Evolutionary conservation across 1,284 basidiomycete genomes (phyloP).

Genomic region (Trichosporon ovoides): DNA sequence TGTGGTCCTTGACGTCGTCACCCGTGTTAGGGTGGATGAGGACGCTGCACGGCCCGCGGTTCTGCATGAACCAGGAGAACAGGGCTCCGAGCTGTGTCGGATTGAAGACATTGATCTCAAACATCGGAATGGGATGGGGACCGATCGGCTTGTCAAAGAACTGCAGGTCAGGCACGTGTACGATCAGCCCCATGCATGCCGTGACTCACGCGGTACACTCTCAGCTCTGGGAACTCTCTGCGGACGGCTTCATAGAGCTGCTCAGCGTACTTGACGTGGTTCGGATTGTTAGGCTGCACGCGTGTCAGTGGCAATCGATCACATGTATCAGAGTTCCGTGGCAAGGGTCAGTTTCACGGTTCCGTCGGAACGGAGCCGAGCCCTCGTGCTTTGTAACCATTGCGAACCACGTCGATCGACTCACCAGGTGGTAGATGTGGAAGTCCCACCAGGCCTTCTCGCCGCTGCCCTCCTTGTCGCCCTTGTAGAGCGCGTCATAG

Average conservation of each 20-base stretch:
- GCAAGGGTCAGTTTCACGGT: neutral
- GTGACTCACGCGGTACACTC: slow-evolving; percentile 18
- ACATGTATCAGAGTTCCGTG: neutral
- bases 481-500: slow-evolving; percentile 20
- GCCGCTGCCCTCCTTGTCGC: neutral
- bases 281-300: slow-evolving; percentile 22
- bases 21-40: slow-evolving; percentile 68
- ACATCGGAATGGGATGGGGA: slow-evolving; percentile 58
- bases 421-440: slow-evolving; percentile 22
- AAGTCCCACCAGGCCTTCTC: slow-evolving; percentile 22
- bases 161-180: slow-evolving; percentile 5
- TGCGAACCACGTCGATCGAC: neutral
- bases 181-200: no score
- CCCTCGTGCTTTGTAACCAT: neutral
- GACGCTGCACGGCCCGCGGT: slow-evolving; percentile 64
- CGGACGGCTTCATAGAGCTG: slow-evolving; percentile 23
- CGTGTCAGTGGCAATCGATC: slow-evolving; percentile 40
- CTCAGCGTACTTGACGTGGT: slow-evolving; percentile 18
- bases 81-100: slow-evolving; percentile 62
- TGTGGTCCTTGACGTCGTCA: slow-evolving; percentile 59
- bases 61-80: slow-evolving; percentile 60
- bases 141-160: slow-evolving; percentile 21
- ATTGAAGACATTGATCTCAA: slow-evolving; percentile 63
- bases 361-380: neutral
- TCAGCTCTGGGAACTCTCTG: slow-evolving; percentile 24